Evolutionary conservation across 2,329 filamentous ascomycete genomes (phyloP).

Genomic region (Ampelomyces quisqualis): DNA sequence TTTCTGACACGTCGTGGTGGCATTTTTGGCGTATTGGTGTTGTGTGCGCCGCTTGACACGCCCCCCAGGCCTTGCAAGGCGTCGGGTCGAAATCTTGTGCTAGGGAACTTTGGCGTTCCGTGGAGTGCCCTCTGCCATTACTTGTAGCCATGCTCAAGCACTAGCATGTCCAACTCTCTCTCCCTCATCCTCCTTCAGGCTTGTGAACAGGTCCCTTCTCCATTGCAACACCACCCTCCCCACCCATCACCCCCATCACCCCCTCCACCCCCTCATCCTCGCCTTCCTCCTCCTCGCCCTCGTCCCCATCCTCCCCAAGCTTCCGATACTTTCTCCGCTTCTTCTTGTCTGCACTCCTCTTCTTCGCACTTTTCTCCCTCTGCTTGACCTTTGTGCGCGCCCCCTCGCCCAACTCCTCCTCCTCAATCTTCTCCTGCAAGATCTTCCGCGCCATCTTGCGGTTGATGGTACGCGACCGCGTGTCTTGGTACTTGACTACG

Average conservation of each 20-base stretch:
- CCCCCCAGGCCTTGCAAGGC: too few relatives aligned
- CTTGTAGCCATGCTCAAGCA: background rate
- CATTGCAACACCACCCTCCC: background rate
- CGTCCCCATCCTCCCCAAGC: constrained; percentile 50
- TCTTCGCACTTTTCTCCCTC: constrained; percentile 64
- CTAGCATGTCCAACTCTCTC: background rate
- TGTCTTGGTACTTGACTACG: constrained; percentile 91
- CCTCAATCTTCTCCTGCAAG: constrained; percentile 75
- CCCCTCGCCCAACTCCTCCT: constrained; percentile 67
- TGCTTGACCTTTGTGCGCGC: constrained; percentile 67
- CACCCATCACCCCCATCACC: background rate
- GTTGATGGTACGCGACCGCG: constrained; percentile 75
- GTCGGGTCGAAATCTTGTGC: too few relatives aligned
- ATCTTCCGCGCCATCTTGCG: constrained; percentile 78
- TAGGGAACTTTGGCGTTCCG: background rate
- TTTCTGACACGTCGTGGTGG: too few relatives aligned
- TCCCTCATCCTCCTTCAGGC: background rate
- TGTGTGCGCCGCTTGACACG: too few relatives aligned
- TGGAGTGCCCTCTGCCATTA: background rate
- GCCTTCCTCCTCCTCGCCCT: constrained; percentile 53
- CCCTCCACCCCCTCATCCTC: constrained; percentile 8
- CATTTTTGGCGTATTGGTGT: too few relatives aligned
- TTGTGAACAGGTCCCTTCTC: background rate
- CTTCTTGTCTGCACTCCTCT: constrained; percentile 80
- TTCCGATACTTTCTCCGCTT: constrained; percentile 70